Evolutionary conservation across 371 early-diverging fungal genomes (phyloP).

Genomic region (Zancudomyces culisetae): DNA sequence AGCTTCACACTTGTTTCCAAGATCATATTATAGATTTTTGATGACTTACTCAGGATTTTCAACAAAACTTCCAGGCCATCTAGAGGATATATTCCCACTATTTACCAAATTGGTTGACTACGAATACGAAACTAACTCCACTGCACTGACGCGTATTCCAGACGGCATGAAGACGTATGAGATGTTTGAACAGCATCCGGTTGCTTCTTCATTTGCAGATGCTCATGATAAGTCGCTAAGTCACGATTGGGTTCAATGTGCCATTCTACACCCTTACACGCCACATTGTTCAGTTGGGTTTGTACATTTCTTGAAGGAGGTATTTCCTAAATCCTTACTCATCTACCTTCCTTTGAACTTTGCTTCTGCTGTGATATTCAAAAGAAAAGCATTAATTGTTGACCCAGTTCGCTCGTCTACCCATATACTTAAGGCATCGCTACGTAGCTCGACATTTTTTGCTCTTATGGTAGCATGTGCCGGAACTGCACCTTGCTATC

Average conservation of each 20-base stretch:
- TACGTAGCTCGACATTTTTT: constrained; percentile 51
- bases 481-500: constrained; percentile 37
- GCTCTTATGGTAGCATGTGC: constrained; percentile 41
- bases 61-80: background rate
- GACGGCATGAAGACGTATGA: constrained; percentile 8
- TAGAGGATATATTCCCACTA: background rate
- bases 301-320: constrained; percentile 8
- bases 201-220: constrained; percentile 5
- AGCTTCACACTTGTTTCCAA: background rate
- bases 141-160: constrained; percentile 7
- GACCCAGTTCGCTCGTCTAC: constrained; percentile 16
- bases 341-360: constrained; percentile 14
- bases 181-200: constrained; percentile 4
- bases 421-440: constrained; percentile 30
- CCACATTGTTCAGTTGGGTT: constrained; percentile 26
- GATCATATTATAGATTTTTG: constrained; percentile 1
- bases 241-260: constrained; percentile 50
- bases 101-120: background rate
- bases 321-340: constrained; percentile 14
- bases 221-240: constrained; percentile 10
- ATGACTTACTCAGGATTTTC: background rate
- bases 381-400: constrained; percentile 5
- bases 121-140: background rate
- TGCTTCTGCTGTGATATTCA: constrained; percentile 17
- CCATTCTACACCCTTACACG: constrained; percentile 47